Percentiles rank a stretch among this genome's conserved stretches.
phyloP scores from a whole-genome alignment of 306 rosid genomes.

The Calophaca sinica region DNA sequence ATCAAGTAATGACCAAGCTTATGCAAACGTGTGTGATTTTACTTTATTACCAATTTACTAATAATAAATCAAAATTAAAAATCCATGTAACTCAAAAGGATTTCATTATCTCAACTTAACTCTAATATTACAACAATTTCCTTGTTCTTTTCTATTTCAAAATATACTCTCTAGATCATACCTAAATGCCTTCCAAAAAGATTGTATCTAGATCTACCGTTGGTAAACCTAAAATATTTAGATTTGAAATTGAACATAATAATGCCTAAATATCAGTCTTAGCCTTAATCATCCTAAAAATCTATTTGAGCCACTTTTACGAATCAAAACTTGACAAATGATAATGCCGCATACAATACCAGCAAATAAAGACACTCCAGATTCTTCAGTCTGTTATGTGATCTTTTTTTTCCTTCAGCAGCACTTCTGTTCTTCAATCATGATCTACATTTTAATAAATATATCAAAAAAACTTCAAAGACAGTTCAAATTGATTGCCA shows the following conservation, averaged over 20 bases:
- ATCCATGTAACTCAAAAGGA: not conserved
- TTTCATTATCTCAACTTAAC: slow-evolving; percentile 6
- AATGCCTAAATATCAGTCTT: not conserved
- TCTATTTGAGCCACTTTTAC: not conserved
- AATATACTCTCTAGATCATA: not conserved
- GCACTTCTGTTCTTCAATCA: not conserved
- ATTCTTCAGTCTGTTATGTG: not conserved
- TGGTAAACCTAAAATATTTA: not conserved
- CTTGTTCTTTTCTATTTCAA: not conserved
- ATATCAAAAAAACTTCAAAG: not conserved
- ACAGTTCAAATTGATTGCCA: not conserved
- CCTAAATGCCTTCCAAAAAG: not conserved
- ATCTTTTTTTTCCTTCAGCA: not conserved
- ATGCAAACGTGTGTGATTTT: too few species aligned
- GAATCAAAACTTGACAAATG: not conserved
- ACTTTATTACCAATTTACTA: too few species aligned
- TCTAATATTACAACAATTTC: not conserved
- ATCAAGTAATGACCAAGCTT: too few species aligned
- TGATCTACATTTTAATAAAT: not conserved
- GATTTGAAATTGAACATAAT: not conserved
- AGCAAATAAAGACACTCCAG: not conserved
- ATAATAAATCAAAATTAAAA: too few species aligned
- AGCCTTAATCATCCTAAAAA: not conserved
- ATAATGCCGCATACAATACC: too few species aligned
- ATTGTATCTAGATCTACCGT: slow-evolving; percentile 5